A percentile compares a stretch with the other conserved stretches of the same genome.
phyloP scores from a whole-genome alignment of 345 rosid species.

The Streptanthus diversifolius region DNA sequence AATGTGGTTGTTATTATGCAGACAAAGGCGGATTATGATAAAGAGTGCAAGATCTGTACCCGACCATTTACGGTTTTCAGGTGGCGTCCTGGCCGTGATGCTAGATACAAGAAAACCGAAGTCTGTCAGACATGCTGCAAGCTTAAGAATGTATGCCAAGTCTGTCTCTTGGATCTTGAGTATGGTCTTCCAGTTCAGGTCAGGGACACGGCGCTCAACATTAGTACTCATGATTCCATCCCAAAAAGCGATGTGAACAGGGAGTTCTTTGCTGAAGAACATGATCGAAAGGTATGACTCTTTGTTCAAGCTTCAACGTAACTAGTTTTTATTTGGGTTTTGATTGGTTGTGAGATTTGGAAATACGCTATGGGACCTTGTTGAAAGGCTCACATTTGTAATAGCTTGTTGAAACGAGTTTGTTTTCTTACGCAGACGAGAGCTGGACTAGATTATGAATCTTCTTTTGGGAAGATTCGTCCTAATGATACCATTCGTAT shows the following conservation, averaged over 20 bases:
- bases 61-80: conserved; percentile 91
- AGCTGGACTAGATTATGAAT: conserved; percentile 93
- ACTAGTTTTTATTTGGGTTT: not conserved
- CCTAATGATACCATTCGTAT: conserved; percentile 81
- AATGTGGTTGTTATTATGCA: conserved; percentile 19
- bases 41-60: conserved; percentile 97
- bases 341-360: not conserved
- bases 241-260: conserved; percentile 91
- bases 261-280: conserved; percentile 95
- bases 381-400: not conserved
- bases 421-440: conserved; percentile 54
- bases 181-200: conserved; percentile 96
- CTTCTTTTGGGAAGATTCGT: conserved; percentile 77
- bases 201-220: conserved; percentile 80
- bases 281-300: conserved; percentile 67
- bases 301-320: not conserved
- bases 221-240: conserved; percentile 74
- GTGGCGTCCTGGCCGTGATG: conserved; percentile 95
- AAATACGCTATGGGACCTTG: not conserved
- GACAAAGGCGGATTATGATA: conserved; percentile 83
- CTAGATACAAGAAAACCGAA: conserved; percentile 86
- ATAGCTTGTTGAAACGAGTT: not conserved
- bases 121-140: conserved; percentile 94
- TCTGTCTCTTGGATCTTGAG: conserved; percentile 92
- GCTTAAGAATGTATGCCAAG: conserved; percentile 96